Conservation (phyloP, 441 rosid genomes). For the Theobroma grandiflorum region DNA sequence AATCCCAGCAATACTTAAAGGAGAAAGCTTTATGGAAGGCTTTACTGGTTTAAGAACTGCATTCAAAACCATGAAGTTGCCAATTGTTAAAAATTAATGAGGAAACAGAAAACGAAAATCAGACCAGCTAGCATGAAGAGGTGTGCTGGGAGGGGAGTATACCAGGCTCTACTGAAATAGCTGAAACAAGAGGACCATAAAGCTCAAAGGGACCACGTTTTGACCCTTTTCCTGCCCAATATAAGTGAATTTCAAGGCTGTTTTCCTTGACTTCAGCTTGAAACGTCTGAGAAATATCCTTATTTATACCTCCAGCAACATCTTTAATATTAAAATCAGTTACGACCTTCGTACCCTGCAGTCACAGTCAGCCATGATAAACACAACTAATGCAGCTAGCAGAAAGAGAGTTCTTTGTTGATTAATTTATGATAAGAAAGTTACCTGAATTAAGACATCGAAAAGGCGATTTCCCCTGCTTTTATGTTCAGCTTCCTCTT, state of each 20-base stretch:
- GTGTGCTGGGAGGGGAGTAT: constrained; percentile 19
- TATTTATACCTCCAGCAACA: constrained; percentile 20
- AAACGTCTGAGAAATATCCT: constrained; percentile 45
- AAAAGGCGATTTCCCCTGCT: constrained; percentile 25
- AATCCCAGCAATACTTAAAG: constrained; percentile 40
- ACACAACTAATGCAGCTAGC: neutral
- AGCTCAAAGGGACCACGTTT: constrained; percentile 56
- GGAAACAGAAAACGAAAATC: neutral
- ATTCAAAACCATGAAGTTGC: constrained; percentile 12
- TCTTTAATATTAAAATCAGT: constrained; percentile 19
- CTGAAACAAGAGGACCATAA: constrained; percentile 78
- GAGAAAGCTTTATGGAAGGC: constrained; percentile 30
- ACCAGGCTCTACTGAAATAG: constrained; percentile 68
- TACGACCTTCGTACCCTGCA: constrained; percentile 18
- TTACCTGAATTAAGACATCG: constrained; percentile 20
- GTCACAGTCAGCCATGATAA: neutral
- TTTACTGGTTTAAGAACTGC: constrained; percentile 49
- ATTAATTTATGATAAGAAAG: neutral
- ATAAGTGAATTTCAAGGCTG: constrained; percentile 56
- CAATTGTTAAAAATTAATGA: neutral
- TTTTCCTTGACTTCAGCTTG: constrained; percentile 27
- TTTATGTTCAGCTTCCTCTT: constrained; percentile 32
- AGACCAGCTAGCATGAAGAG: neutral
- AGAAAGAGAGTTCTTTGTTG: neutral
- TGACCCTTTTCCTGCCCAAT: constrained; percentile 82